Conservation (phyloP, 345 rosid species). For the Geranium brycei region DNA sequence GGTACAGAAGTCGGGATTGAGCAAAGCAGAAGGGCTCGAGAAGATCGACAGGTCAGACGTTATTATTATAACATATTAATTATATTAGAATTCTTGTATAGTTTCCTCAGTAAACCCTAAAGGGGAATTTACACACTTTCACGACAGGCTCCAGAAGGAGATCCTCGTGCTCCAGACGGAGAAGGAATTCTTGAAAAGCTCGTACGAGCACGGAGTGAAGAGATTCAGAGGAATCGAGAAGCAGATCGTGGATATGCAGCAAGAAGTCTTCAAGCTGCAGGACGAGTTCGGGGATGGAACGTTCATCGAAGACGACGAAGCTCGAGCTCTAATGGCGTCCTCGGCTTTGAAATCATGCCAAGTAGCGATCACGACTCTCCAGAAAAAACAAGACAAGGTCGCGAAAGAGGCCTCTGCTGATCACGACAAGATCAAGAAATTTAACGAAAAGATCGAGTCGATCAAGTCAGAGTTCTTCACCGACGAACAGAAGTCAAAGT, state of each 20-base stretch:
- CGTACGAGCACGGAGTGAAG: constrained; percentile 51
- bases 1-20: constrained; percentile 54
- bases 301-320: constrained; percentile 73
- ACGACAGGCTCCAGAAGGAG: constrained; percentile 47
- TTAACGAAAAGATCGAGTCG: constrained; percentile 38
- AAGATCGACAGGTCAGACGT: constrained; percentile 34
- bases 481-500: constrained; percentile 21
- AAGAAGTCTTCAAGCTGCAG: constrained; percentile 45
- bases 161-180: constrained; percentile 67
- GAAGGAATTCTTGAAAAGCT: constrained; percentile 79
- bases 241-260: constrained; percentile 51
- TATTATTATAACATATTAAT: too few species aligned
- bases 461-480: constrained; percentile 28
- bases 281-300: constrained; percentile 71
- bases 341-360: constrained; percentile 78
- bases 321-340: constrained; percentile 62
- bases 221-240: constrained; percentile 74
- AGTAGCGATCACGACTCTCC: constrained; percentile 46
- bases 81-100: too few species aligned
- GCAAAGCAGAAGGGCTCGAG: constrained; percentile 43
- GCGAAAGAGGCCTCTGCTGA: constrained; percentile 45
- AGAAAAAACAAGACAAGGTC: constrained; percentile 50
- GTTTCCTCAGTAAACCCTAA: too few species aligned
- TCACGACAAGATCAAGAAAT: constrained; percentile 30
- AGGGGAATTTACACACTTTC: too few species aligned